Evolutionary conservation across 1,139 yeast species (phyloP).

Genomic region (Sugiyamaella pinicola): DNA sequence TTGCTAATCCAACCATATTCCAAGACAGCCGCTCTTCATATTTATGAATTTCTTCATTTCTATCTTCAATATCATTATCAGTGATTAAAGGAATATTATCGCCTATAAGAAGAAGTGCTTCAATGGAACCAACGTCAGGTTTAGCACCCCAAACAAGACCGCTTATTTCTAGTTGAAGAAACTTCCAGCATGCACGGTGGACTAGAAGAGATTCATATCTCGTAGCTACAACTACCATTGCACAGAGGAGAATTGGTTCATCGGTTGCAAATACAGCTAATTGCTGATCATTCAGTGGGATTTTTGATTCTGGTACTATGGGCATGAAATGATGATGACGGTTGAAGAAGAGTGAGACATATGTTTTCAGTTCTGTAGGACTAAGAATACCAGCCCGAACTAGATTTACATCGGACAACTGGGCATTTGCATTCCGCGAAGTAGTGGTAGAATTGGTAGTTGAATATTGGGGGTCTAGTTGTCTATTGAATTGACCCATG

Average conservation of each 20-base stretch:
- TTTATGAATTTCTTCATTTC: conserved; percentile 18
- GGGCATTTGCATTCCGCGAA: background rate
- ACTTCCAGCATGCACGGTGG: conserved; percentile 29
- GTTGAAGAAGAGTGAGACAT: conserved; percentile 23
- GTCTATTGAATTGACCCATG: conserved; percentile 1
- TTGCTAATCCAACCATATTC: conserved; percentile 35
- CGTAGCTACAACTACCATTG: conserved; percentile 28
- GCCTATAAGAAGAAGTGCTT: conserved; percentile 29
- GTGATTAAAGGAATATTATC: conserved; percentile 30
- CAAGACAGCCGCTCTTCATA: conserved; percentile 32
- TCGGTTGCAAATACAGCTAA: conserved; percentile 25
- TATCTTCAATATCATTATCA: conserved; percentile 17
- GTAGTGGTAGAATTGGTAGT: background rate
- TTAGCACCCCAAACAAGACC: conserved; percentile 22
- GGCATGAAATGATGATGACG: conserved; percentile 33
- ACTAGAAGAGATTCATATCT: conserved; percentile 25
- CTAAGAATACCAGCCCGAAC: conserved; percentile 21
- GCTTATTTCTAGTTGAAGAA: conserved; percentile 26
- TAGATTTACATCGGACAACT: conserved; percentile 13
- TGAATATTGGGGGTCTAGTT: background rate
- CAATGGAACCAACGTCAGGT: conserved; percentile 31
- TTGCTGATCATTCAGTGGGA: conserved; percentile 29
- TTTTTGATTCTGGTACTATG: conserved; percentile 24
- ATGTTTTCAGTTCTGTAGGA: conserved; percentile 22
- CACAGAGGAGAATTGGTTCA: conserved; percentile 28